A percentile compares a stretch with the other conserved stretches of the same genome.
Evolutionary conservation across 148 eudicot genomes (phyloP).

Genomic region (Polygonum aviculare): DNA sequence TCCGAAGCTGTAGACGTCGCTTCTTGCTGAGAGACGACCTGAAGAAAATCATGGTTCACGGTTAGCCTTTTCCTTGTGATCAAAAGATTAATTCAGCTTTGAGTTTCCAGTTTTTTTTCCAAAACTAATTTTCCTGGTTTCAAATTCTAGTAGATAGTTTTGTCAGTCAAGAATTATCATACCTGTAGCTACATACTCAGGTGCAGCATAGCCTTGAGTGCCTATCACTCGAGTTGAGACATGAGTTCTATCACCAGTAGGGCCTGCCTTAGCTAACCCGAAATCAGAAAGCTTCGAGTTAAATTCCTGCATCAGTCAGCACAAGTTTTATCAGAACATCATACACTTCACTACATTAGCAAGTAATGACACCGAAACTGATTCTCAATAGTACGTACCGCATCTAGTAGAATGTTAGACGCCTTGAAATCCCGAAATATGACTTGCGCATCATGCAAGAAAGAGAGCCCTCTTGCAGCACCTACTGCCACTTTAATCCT

Average conservation of each 20-base stretch:
- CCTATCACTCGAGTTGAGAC: constrained; percentile 84
- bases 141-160: too few species aligned
- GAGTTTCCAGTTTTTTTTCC: too few species aligned
- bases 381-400: constrained; percentile 21
- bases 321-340: constrained; percentile 2
- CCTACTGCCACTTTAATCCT: constrained; percentile 74
- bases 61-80: too few species aligned
- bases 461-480: constrained; percentile 72
- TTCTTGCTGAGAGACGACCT: constrained; percentile 66
- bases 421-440: constrained; percentile 72
- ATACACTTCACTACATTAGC: neutral
- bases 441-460: constrained; percentile 67
- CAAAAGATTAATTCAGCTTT: too few species aligned
- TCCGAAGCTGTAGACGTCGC: constrained; percentile 81
- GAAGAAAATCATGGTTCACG: neutral
- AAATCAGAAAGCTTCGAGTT: constrained; percentile 68
- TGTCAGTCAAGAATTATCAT: neutral
- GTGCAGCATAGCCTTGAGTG: constrained; percentile 76
- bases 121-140: too few species aligned
- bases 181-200: constrained; percentile 76
- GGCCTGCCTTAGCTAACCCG: constrained; percentile 74
- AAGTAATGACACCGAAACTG: neutral
- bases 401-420: constrained; percentile 55
- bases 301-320: constrained; percentile 35
- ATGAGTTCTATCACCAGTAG: constrained; percentile 68